Percentiles rank a stretch among this genome's conserved stretches.
Evolutionary conservation across 1,139 yeast species (phyloP).

Genomic region (Debaryomyces subglobosus): DNA sequence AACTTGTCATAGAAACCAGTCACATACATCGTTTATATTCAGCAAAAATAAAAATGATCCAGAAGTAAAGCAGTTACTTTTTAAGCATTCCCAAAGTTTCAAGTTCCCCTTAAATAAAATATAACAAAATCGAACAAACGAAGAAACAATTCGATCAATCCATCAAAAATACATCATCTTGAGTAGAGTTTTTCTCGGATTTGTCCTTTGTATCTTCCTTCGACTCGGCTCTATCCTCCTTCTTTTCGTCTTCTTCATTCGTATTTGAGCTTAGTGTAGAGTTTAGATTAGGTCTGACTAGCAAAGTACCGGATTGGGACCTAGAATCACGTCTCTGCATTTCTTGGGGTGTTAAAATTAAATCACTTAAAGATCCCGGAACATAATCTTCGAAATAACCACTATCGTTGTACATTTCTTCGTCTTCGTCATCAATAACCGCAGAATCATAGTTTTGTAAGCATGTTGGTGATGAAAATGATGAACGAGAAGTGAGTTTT

Average conservation of each 20-base stretch:
- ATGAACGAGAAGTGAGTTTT: slow-evolving; percentile 20
- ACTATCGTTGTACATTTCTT: slow-evolving; percentile 25
- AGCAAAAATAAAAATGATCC: background rate
- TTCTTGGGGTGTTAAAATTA: slow-evolving; percentile 77
- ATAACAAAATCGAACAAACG: background rate
- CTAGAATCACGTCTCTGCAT: slow-evolving; percentile 65
- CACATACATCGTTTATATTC: background rate
- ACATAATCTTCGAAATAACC: slow-evolving; percentile 71
- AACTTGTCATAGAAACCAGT: background rate
- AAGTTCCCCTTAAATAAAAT: background rate
- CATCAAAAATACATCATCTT: slow-evolving; percentile 40
- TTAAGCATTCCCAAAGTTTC: background rate
- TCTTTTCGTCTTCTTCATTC: slow-evolving; percentile 13
- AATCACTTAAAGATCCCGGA: slow-evolving; percentile 72
- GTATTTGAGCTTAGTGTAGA: slow-evolving; percentile 3
- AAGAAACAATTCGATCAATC: slow-evolving; percentile 22
- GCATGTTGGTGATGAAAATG: slow-evolving; percentile 15
- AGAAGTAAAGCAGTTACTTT: background rate
- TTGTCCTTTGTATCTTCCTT: background rate
- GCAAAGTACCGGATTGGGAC: slow-evolving; percentile 50
- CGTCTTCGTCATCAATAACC: slow-evolving; percentile 39
- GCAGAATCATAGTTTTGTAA: slow-evolving; percentile 35
- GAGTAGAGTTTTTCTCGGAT: slow-evolving; percentile 9
- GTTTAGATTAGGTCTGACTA: slow-evolving; percentile 37
- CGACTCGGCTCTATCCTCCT: background rate